A percentile compares a stretch with the other conserved stretches of the same genome.
phyloP scores from a whole-genome alignment of 768 basidiomycete species.

The Plicaturopsis crispa region DNA sequence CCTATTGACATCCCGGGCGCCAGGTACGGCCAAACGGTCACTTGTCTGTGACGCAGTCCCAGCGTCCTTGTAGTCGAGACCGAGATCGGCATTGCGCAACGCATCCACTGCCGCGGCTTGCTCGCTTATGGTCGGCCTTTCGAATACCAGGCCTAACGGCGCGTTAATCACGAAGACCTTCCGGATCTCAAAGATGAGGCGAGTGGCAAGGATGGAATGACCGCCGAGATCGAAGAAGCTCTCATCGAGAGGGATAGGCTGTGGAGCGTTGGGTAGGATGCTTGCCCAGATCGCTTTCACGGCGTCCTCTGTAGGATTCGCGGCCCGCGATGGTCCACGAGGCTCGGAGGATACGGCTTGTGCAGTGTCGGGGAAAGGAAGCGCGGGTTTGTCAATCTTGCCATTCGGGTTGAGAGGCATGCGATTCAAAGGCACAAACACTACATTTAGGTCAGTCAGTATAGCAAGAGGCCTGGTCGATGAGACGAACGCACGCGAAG shows the following conservation, averaged over 20 bases:
- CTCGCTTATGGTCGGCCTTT: slow-evolving; percentile 76
- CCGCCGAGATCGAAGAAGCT: slow-evolving; percentile 98
- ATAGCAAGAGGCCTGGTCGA: slow-evolving; percentile 2
- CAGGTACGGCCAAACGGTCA: slow-evolving; percentile 11
- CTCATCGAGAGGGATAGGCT: slow-evolving; percentile 79
- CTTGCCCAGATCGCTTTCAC: slow-evolving; percentile 81
- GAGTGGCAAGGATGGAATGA: slow-evolving; percentile 96
- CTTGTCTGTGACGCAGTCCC: slow-evolving; percentile 10
- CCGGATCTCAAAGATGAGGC: slow-evolving; percentile 94
- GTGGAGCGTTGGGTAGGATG: slow-evolving; percentile 73
- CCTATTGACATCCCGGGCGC: slow-evolving; percentile 10
- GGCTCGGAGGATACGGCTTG: slow-evolving; percentile 41
- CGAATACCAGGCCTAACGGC: slow-evolving; percentile 87
- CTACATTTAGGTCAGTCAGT: too few relatives aligned
- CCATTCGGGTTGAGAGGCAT: slow-evolving; percentile 99
- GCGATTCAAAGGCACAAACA: slow-evolving; percentile 88
- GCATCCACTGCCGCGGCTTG: slow-evolving; percentile 72
- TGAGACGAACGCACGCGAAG: slow-evolving; percentile 56
- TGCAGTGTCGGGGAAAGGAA: slow-evolving; percentile 97
- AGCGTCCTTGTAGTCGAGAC: slow-evolving; percentile 40
- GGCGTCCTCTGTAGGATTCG: slow-evolving; percentile 66
- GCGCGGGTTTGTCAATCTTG: slow-evolving; percentile 96
- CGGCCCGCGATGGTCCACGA: slow-evolving; percentile 19
- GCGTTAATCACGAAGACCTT: slow-evolving; percentile 88
- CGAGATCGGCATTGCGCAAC: slow-evolving; percentile 75